Evolutionary conservation across 306 rosid genomes (phyloP).

Genomic region (Sesbania bispinosa): DNA sequence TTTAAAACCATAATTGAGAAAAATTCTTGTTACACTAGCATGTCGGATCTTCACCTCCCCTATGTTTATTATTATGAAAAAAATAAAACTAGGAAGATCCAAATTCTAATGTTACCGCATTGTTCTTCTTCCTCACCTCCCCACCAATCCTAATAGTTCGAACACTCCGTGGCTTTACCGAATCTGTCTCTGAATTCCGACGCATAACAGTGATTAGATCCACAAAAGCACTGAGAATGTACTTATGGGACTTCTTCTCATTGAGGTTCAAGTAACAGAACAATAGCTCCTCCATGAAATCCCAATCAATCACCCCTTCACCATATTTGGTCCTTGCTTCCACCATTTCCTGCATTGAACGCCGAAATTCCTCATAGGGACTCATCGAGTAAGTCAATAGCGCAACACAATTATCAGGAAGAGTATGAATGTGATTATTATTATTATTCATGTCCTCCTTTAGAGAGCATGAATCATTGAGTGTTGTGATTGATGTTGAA

Average conservation of each 20-base stretch:
- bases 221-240: constrained; percentile 62
- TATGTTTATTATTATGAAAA: neutral
- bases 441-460: too few relatives aligned
- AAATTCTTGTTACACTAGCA: neutral
- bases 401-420: constrained; percentile 55
- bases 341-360: constrained; percentile 67
- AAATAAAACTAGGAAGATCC: constrained; percentile 7
- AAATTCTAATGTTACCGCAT: constrained; percentile 20
- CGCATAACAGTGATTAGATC: constrained; percentile 57
- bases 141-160: constrained; percentile 32
- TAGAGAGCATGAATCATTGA: constrained; percentile 1
- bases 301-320: constrained; percentile 62
- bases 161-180: constrained; percentile 35
- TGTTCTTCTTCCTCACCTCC: constrained; percentile 16
- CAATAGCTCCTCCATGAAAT: constrained; percentile 76
- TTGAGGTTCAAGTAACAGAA: constrained; percentile 55
- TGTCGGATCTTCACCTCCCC: neutral
- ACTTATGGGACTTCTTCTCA: constrained; percentile 57
- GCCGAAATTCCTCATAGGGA: constrained; percentile 54
- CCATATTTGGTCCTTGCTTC: constrained; percentile 33
- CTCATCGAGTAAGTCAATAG: constrained; percentile 42
- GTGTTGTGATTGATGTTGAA: constrained; percentile 23
- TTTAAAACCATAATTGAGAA: too few relatives aligned
- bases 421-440: neutral
- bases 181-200: neutral